Conservation (phyloP, 2,329 filamentous ascomycete genomes). For the Phialophora chinensis region DNA sequence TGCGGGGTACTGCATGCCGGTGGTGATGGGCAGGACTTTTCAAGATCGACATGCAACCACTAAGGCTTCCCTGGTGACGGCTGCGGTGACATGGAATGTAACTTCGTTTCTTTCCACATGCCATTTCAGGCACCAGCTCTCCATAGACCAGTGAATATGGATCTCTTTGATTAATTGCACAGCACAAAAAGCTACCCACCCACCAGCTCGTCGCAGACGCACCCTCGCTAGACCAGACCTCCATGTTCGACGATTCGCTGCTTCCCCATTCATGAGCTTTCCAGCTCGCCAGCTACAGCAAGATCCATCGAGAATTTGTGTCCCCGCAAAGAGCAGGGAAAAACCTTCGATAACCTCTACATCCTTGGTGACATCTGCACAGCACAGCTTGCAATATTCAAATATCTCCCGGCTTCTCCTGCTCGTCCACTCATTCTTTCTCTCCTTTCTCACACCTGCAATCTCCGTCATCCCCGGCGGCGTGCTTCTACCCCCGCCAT, state of each 20-base stretch:
- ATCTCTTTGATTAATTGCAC: conserved; percentile 5
- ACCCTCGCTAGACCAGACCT: not conserved
- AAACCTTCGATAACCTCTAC: conserved; percentile 14
- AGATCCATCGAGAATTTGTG: not conserved
- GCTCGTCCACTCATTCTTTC: conserved; percentile 13
- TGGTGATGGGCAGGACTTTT: conserved; percentile 3
- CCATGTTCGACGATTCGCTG: conserved; percentile 6
- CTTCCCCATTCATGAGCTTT: conserved; percentile 21
- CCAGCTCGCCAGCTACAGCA: conserved; percentile 10
- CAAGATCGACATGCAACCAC: conserved; percentile 4
- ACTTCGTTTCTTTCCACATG: conserved; percentile 20
- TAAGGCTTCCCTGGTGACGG: not conserved
- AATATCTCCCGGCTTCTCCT: conserved; percentile 16
- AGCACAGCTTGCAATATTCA: conserved; percentile 16
- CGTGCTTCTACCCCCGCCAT: not conserved
- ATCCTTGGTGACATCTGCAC: conserved; percentile 5
- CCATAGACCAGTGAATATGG: conserved; percentile 2
- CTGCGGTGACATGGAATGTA: conserved; percentile 16
- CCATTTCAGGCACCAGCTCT: conserved; percentile 11
- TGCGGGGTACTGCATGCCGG: conserved; percentile 16
- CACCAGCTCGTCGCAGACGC: conserved; percentile 1
- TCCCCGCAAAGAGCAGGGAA: conserved; percentile 4
- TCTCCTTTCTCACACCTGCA: conserved; percentile 16
- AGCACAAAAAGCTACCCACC: conserved; percentile 12
- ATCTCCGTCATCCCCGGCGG: conserved; percentile 1